Percentiles rank a stretch among this genome's conserved stretches.
Conservation (phyloP, 2,329 filamentous ascomycete genomes). For the Colletotrichum viniferum region DNA sequence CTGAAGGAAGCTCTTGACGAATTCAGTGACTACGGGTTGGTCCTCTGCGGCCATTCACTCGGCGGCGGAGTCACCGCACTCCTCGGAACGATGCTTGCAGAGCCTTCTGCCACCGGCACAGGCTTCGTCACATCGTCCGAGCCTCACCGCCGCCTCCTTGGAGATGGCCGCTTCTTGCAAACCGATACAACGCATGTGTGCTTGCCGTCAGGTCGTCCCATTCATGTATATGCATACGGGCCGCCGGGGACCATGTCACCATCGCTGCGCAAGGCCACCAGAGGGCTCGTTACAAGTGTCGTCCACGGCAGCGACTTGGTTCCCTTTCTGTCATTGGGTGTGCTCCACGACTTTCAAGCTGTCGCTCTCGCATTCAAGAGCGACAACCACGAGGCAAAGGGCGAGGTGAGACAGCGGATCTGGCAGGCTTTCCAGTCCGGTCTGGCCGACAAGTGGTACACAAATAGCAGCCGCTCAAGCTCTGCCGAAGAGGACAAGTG, state of each 20-base stretch:
- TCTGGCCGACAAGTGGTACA: conserved; percentile 66
- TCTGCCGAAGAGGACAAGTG: conserved; percentile 67
- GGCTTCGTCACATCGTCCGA: conserved; percentile 67
- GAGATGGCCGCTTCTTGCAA: conserved; percentile 28
- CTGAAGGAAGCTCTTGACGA: conserved; percentile 69
- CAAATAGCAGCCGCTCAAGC: conserved; percentile 32
- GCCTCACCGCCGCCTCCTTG: conserved; percentile 47
- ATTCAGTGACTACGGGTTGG: conserved; percentile 71
- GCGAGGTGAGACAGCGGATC: conserved; percentile 68
- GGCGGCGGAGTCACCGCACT: conserved; percentile 73
- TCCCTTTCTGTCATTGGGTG: conserved; percentile 73
- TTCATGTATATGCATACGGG: conserved; percentile 82
- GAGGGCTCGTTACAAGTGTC: conserved; percentile 76
- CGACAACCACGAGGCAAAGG: conserved; percentile 70
- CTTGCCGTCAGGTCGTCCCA: conserved; percentile 70
- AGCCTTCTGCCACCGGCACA: conserved; percentile 58
- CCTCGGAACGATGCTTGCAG: conserved; percentile 72
- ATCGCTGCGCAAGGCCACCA: conserved; percentile 70
- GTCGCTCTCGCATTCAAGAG: conserved; percentile 75
- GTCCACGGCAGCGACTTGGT: conserved; percentile 77
- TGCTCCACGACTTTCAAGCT: conserved; percentile 76
- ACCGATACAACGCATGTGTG: conserved; percentile 40
- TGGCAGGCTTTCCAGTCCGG: conserved; percentile 69
- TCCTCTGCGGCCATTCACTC: conserved; percentile 72
- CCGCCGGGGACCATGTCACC: conserved; percentile 76